Conservation (phyloP, 805 yeast genomes). For the Ogataea allantospora region DNA sequence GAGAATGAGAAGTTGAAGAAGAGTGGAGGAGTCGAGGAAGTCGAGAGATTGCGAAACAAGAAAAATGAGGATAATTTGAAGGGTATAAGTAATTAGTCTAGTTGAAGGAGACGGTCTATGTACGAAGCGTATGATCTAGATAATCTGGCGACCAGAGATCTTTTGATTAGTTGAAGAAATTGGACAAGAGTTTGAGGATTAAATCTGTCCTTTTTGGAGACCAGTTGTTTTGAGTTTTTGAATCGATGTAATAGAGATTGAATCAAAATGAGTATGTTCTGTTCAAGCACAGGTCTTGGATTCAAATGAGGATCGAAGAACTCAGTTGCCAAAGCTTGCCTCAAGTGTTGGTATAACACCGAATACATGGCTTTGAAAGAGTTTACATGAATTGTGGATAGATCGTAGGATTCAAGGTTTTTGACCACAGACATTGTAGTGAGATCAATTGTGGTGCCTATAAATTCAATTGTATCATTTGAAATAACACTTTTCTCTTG, state of each 20-base stretch:
- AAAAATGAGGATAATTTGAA: constrained; percentile 74
- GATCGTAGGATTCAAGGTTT: constrained; percentile 21
- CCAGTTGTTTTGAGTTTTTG: constrained; percentile 17
- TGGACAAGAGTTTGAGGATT: background rate
- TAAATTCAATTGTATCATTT: constrained; percentile 34
- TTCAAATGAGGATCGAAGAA: constrained; percentile 28
- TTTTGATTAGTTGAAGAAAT: constrained; percentile 1
- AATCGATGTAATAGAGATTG: constrained; percentile 21
- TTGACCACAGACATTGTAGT: constrained; percentile 37
- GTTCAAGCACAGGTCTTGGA: constrained; percentile 19
- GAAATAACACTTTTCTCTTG: constrained; percentile 37
- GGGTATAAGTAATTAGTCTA: constrained; percentile 23
- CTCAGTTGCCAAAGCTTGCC: constrained; percentile 34
- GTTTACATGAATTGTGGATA: constrained; percentile 6
- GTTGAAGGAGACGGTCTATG: background rate
- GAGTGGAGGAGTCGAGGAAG: constrained; percentile 86
- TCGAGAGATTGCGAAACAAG: constrained; percentile 64
- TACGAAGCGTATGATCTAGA: background rate
- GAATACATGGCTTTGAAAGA: constrained; percentile 25
- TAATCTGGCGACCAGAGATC: background rate
- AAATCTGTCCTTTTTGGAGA: constrained; percentile 12
- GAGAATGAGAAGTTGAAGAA: constrained; percentile 71
- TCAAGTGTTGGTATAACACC: constrained; percentile 28
- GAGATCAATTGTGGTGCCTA: constrained; percentile 41
- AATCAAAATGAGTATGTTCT: constrained; percentile 18